Base-by-base conservation (phyloP, 495 filamentous ascomycete species). In the Cudoniella acicularis region DNA sequence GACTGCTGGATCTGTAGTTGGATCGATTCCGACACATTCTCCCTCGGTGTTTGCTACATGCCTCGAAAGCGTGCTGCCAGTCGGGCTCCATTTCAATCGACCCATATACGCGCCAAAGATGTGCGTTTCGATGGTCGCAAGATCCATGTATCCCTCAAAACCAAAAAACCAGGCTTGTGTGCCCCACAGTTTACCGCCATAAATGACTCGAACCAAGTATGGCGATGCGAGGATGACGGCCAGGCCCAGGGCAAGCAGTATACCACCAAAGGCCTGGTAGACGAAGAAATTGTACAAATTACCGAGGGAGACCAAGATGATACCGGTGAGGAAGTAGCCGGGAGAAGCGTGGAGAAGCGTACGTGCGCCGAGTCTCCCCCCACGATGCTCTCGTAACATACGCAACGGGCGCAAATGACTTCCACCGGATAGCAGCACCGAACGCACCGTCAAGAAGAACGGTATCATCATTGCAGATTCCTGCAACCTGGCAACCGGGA, bases 391-490 rank as follows among this genome's bases (percentile, higher is more conserved):
- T 36, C 30, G 4, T 36, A 13, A 36, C 6, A 13, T 36, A 36
- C 13, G 30, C 30, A 36, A 36, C 30, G 30, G 30, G 4, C 30
- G 13, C 16, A 21, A 47, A 47, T n/a, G 43, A 47, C 8, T 52
- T 69, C 70, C 13, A 70, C 57, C 41, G 59, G 57, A 47, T 71
- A 43, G 62, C 50, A n/a, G 54, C 63, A 52, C 62, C 70, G 18
- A 49, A 49, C 45, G 65, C 64, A 25, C 69, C 74, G 54, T 77
- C 30, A 13, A 36, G 48, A 36, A 78, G 68, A 20, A 76, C 62
- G 1, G 72, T 76, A 49, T 73, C 63, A 56, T 73, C 59, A 10
- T 69, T 49, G n/a, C 68, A 70, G n/a, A 78, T 63, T 10, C 72
- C 75, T 17, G 72, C 62, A 36, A 78, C 59, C 56, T 75, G 73